These are phyloP conservation scores for Candida tallmaniae DNA, from an alignment of 805 yeast genomes.

Conservation along the genomic window DNA sequence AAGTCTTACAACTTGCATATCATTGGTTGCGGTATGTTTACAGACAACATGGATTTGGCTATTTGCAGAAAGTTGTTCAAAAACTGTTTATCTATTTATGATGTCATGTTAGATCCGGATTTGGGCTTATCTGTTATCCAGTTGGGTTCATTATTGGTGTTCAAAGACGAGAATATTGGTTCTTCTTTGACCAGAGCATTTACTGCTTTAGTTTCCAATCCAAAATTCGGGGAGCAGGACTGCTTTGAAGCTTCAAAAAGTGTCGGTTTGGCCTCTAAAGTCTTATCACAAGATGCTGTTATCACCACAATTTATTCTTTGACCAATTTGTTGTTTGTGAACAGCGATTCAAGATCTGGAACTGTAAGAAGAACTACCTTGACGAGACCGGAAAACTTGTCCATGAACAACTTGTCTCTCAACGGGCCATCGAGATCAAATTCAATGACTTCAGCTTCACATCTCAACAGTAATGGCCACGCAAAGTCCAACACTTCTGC, in stretches of 20 bases:
- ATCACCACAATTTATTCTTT: conserved; percentile 82
- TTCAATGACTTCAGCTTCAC: conserved; percentile 5
- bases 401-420: conserved; percentile 11
- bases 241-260: conserved; percentile 52
- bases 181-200: conserved; percentile 39
- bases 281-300: conserved; percentile 73
- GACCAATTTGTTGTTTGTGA: conserved; percentile 64
- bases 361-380: conserved; percentile 23
- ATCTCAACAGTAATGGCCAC: conserved; percentile 5
- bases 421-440: conserved; percentile 5
- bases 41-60: conserved; percentile 42
- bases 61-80: conserved; percentile 44
- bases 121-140: conserved; percentile 50
- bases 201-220: conserved; percentile 53
- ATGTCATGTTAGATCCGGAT: conserved; percentile 48
- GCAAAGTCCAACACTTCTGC: neutral
- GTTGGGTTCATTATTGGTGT: conserved; percentile 52
- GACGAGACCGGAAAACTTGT: conserved; percentile 16
- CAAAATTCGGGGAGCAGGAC: conserved; percentile 41
- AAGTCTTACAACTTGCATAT: conserved; percentile 56
- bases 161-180: conserved; percentile 34
- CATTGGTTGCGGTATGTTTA: conserved; percentile 51
- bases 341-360: conserved; percentile 35
- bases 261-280: conserved; percentile 63
- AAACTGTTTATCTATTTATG: conserved; percentile 47